Base-by-base conservation (phyloP, 78 protist genomes). In the Dictyostelium intermedium region DNA sequence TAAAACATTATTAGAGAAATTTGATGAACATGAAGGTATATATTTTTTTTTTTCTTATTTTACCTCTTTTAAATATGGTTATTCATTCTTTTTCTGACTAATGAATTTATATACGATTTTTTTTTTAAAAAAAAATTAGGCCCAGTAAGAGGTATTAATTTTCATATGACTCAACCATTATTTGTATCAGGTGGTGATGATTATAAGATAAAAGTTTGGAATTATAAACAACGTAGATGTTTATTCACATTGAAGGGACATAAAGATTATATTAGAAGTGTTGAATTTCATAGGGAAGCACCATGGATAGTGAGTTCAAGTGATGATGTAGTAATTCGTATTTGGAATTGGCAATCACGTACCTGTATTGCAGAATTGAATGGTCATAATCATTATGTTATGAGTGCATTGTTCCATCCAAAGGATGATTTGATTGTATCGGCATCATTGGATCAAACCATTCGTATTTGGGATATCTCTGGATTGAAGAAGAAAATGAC, bases 141-240 rank as follows among this genome's bases (percentile, higher is more conserved):
- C 1, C 99, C 99, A 14, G 99, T 99, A 30, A 96, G 99, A 35
- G 98, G 99, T 34, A 97, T 99, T 14, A 92, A 97, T 91, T 99
- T 99, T 96, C 99, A 99, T 87, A 8, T 53, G 56, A 56, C 92
- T 2, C 99, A 99, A 97, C 99, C 99, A 76, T 87, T 99, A 41
- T 99, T 99, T 72, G 99, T 97, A 1, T 97, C 99, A 3, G 99
- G 99, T 16, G 99, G 99, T 14, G 99, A 99, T 82, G 99, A 99
- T 95, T 97, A 97, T 85, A 98, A 98, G 91, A 95, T 99, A 92
- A 98, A 99, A 91, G 98, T 99, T 66, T 99, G 99, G 99, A 98
- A 99, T 96, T 99, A 98, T 97, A 98, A 99, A 95, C 97, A 97
- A 60, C 87, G 97, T 27, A 97, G 99, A 39, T 99, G 99, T 83